Base-by-base conservation (phyloP, 139 green algal species). In the Chlorella sp. region DNA sequence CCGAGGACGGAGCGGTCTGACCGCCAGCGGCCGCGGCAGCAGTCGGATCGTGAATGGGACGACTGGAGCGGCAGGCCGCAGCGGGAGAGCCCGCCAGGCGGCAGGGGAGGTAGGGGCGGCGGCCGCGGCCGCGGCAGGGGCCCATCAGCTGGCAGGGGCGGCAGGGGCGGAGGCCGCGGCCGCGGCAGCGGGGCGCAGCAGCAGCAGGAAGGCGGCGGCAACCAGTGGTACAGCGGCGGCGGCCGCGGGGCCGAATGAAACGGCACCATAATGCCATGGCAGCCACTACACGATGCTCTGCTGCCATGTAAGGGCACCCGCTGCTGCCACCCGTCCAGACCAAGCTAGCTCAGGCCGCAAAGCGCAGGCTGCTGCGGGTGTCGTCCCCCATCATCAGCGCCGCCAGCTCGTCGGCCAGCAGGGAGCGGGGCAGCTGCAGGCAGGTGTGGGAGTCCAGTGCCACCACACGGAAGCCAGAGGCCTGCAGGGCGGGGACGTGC, bases 401-500 rank as follows among this genome's bases (percentile, higher is more conserved):
- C 15, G 28, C 56, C 75, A 69, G 75, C 75, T 81, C 75, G 0
- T 69, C 55, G 2, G 75, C 60, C 32, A 81, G 75, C 55, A 36
- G 25, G 34, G 23, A 26, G 56, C 47, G 32, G 1, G 75, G 75
- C 75, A 81, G 75, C 30, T 47, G 38, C 56, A 81, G 75, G 56
- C 55, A 70, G 32, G 30, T 57, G 15, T 69, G 75, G 32, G 56
- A 36, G 34, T 70, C 75, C 55, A 81, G 75, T 9, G 44, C 9
- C 47, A 64, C 56, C 56, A 81, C 51, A 11, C 30, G 32, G 32
- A 30, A 80, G 73, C 73, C 73, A 1, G 55, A 30, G 7, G 55
- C 56, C 75, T 81, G 75, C 36, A 26, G 28, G 9, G 28, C n/a
- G n/a, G n/a, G n/a, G n/a, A n/a, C n/a, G n/a, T n/a, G n/a, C n/a